Conservation (phyloP, 176 grass and related monocot species). For the Hordeum marinum region DNA sequence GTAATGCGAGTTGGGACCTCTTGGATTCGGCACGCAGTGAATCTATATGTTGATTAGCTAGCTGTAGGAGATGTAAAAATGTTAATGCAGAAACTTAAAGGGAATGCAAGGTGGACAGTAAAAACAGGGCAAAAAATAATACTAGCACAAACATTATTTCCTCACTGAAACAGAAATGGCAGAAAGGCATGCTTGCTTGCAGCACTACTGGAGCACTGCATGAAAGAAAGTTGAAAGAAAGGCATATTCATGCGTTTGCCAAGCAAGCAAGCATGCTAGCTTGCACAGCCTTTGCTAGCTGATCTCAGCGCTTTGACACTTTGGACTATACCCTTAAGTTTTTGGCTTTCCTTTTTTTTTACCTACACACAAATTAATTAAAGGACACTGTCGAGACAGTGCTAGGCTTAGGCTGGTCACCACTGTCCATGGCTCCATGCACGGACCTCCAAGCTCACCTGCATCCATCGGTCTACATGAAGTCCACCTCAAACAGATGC, state of each 20-base stretch:
- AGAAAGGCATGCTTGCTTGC: slow-evolving; percentile 20
- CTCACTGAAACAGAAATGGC: neutral
- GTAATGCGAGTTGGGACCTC: neutral
- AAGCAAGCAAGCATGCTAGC: neutral
- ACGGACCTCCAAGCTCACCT: slow-evolving; percentile 33
- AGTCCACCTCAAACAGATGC: slow-evolving; percentile 54
- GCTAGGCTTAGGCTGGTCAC: neutral
- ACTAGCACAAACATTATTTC: slow-evolving; percentile 12
- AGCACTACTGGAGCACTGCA: neutral
- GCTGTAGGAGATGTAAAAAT: neutral
- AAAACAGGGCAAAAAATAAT: neutral
- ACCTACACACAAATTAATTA: slow-evolving; percentile 32
- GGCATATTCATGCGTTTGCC: neutral
- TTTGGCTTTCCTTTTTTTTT: slow-evolving; percentile 22
- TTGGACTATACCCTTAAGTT: neutral
- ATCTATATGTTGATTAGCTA: neutral
- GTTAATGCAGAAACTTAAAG: neutral
- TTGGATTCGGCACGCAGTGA: neutral
- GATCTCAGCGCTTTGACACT: neutral
- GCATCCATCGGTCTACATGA: slow-evolving; percentile 20
- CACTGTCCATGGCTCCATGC: neutral
- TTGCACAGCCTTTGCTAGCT: neutral
- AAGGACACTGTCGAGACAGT: neutral
- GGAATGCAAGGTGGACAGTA: neutral
- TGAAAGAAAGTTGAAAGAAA: neutral